A percentile compares a stretch with the other conserved stretches of the same genome.
phyloP scores from a whole-genome alignment of 2,329 filamentous ascomycete genomes.

The Volutella citrinella region DNA sequence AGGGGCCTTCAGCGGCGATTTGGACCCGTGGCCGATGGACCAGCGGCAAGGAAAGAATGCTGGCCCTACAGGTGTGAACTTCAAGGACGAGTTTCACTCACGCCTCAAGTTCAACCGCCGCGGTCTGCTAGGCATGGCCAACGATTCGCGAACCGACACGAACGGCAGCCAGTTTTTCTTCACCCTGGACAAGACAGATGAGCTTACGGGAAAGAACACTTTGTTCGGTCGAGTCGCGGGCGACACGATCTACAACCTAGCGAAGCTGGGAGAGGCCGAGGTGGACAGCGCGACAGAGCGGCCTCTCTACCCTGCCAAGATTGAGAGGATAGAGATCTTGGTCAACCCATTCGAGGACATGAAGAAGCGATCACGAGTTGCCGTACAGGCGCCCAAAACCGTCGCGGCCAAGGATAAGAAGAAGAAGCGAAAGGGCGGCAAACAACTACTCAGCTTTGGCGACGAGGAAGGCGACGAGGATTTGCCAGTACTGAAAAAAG shows the following conservation, averaged over 20 bases:
- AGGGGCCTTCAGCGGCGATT: constrained; percentile 68
- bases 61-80: constrained; percentile 56
- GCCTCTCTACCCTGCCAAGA: constrained; percentile 80
- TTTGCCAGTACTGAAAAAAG: constrained; percentile 65
- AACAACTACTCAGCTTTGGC: constrained; percentile 75
- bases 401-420: constrained; percentile 46
- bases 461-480: constrained; percentile 59
- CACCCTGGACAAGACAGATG: constrained; percentile 78
- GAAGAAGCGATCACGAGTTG: constrained; percentile 63
- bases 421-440: constrained; percentile 71
- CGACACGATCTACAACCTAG: constrained; percentile 92
- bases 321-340: constrained; percentile 70
- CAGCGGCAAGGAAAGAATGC: constrained; percentile 60
- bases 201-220: constrained; percentile 87
- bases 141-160: constrained; percentile 70
- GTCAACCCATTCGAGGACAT: constrained; percentile 83
- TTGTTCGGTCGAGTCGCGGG: constrained; percentile 90
- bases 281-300: constrained; percentile 75
- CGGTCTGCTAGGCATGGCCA: constrained; percentile 94
- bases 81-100: constrained; percentile 86
- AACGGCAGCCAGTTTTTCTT: constrained; percentile 99
- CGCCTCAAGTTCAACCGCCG: constrained; percentile 89
- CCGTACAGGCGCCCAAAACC: constrained; percentile 43
- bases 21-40: constrained; percentile 71
- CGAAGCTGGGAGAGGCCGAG: constrained; percentile 89